Evolutionary conservation across 2,329 filamentous ascomycete genomes (phyloP).

Genomic region (Lecanicillium sp.): DNA sequence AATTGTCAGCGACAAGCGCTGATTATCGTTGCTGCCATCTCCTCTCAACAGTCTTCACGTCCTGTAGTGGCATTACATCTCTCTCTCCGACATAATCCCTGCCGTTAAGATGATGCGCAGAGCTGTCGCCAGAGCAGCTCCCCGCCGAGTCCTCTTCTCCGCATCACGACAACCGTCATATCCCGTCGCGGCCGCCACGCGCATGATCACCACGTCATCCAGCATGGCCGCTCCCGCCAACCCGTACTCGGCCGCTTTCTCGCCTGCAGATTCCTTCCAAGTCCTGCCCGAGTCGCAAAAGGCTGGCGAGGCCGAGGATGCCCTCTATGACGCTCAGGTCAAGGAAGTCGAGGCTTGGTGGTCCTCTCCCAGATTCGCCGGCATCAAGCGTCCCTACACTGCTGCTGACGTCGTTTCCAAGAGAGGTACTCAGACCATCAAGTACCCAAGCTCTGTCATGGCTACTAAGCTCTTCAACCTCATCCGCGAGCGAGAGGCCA

Average conservation of each 20-base stretch:
- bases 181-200: conserved; percentile 14
- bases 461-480: conserved; percentile 90
- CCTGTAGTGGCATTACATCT: no score
- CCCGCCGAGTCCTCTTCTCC: conserved; percentile 6
- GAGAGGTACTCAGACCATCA: conserved; percentile 76
- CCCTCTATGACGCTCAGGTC: conserved; percentile 74
- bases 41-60: no score
- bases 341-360: conserved; percentile 87
- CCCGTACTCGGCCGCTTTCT: conserved; percentile 19
- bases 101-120: conserved; percentile 9
- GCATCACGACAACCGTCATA: not conserved
- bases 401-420: conserved; percentile 90
- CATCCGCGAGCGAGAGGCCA: conserved; percentile 65
- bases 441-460: conserved; percentile 89
- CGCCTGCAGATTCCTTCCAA: conserved; percentile 71
- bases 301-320: conserved; percentile 72
- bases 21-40: no score
- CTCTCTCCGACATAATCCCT: not conserved
- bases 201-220: conserved; percentile 22
- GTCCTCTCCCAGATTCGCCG: conserved; percentile 73
- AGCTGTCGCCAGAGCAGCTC: conserved; percentile 2
- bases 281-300: conserved; percentile 72
- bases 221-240: conserved; percentile 21
- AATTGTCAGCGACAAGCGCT: no score
- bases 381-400: conserved; percentile 86